Percentiles rank a stretch among this genome's conserved stretches.
Evolutionary conservation across 805 yeast genomes (phyloP).

Genomic region (Millerozyma miso): DNA sequence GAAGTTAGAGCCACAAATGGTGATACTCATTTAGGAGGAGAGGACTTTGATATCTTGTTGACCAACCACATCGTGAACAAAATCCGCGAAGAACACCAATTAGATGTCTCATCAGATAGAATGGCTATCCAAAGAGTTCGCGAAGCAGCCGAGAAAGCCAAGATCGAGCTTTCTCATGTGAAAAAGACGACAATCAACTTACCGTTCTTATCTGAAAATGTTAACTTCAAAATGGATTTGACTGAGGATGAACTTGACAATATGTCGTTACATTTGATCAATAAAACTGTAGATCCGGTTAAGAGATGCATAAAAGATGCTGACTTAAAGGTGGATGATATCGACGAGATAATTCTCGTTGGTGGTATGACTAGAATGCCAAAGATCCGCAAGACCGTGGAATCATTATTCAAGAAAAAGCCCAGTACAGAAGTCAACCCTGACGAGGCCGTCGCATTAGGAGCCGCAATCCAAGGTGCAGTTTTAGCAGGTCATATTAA

Average conservation of each 20-base stretch:
- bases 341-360: constrained; percentile 72
- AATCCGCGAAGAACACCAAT: constrained; percentile 50
- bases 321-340: constrained; percentile 56
- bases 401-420: constrained; percentile 52
- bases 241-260: constrained; percentile 66
- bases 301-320: constrained; percentile 74
- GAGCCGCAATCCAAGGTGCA: constrained; percentile 90
- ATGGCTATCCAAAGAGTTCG: constrained; percentile 69
- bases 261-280: constrained; percentile 61
- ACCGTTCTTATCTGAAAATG: constrained; percentile 63
- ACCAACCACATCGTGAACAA: constrained; percentile 52
- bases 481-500: constrained; percentile 77
- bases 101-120: constrained; percentile 48
- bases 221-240: constrained; percentile 54
- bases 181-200: constrained; percentile 57
- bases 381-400: constrained; percentile 61
- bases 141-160: constrained; percentile 75
- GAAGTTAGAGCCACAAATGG: constrained; percentile 83
- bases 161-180: constrained; percentile 70
- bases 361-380: constrained; percentile 96
- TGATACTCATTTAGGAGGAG: constrained; percentile 83
- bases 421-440: constrained; percentile 78
- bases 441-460: constrained; percentile 90
- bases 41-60: constrained; percentile 72
- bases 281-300: constrained; percentile 68